A percentile compares a stretch with the other conserved stretches of the same genome.
These are phyloP conservation scores for Penicillium sp. DNA, from an alignment of 2,329 filamentous ascomycete genomes.

Conservation along the genomic window DNA sequence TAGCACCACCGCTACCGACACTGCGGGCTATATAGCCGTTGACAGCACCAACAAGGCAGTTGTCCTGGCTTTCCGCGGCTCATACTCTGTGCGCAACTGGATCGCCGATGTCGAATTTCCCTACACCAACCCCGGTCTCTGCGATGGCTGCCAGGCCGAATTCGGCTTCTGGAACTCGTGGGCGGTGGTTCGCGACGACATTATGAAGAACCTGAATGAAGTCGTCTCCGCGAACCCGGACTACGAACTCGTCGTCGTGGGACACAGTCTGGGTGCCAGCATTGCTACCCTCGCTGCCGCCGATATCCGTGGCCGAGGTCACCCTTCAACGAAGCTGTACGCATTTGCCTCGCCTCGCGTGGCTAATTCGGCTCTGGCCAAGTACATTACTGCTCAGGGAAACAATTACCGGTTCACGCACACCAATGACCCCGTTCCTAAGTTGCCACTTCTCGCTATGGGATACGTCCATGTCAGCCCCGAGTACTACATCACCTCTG, in stretches of 20 bases:
- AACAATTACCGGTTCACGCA: conserved; percentile 66
- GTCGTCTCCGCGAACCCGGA: conserved; percentile 20
- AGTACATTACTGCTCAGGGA: conserved; percentile 54
- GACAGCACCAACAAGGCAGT: conserved; percentile 46
- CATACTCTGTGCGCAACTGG: conserved; percentile 36
- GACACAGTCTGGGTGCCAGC: conserved; percentile 68
- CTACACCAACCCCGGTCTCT: conserved; percentile 38
- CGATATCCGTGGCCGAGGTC: conserved; percentile 52
- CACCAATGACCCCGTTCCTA: conserved; percentile 64
- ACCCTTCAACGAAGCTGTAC: conserved; percentile 56
- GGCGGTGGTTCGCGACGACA: conserved; percentile 32
- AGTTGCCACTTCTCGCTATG: conserved; percentile 60
- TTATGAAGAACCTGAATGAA: conserved; percentile 37
- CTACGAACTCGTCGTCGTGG: conserved; percentile 50
- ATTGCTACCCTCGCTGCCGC: conserved; percentile 61
- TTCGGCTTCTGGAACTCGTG: conserved; percentile 51
- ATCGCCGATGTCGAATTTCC: conserved; percentile 29
- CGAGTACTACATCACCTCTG: conserved; percentile 62
- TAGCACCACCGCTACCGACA: conserved; percentile 35
- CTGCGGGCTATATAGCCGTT: conserved; percentile 49
- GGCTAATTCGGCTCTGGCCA: conserved; percentile 57
- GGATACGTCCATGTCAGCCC: conserved; percentile 66
- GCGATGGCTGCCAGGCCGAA: conserved; percentile 43
- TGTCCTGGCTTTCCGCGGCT: conserved; percentile 40
- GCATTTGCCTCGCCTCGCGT: conserved; percentile 67